Percentiles rank a stretch among this genome's conserved stretches.
These are phyloP conservation scores for Neocucurbitaria cava DNA, from an alignment of 2,329 filamentous ascomycete species.

Conservation along the genomic window DNA sequence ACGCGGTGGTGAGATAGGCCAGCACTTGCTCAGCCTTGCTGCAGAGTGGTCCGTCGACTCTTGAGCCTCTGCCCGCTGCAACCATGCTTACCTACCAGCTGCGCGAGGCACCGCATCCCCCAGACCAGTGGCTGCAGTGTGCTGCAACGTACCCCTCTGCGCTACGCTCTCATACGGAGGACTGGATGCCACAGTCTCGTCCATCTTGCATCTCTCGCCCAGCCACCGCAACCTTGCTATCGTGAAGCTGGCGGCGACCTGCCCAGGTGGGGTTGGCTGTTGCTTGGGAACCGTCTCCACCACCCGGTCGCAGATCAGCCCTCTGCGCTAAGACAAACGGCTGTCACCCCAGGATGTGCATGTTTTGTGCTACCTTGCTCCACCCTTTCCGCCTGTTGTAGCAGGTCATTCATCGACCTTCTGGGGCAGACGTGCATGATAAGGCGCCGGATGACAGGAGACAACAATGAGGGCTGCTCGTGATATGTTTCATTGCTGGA, in stretches of 20 bases:
- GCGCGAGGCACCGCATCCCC: conserved; percentile 10
- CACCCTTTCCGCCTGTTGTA: conserved; percentile 13
- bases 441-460: conserved; percentile 9
- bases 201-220: neutral
- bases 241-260: conserved; percentile 13
- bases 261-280: conserved; percentile 13
- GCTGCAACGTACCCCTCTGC: conserved; percentile 39
- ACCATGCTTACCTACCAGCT: conserved; percentile 17
- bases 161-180: neutral
- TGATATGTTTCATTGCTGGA: neutral
- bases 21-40: conserved; percentile 37
- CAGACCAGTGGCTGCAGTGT: conserved; percentile 26
- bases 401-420: conserved; percentile 10
- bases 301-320: conserved; percentile 26
- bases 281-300: conserved; percentile 14
- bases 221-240: conserved; percentile 8
- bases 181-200: conserved; percentile 15
- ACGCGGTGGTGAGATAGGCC: conserved; percentile 29
- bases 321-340: conserved; percentile 42
- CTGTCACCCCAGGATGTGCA: conserved; percentile 38
- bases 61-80: conserved; percentile 29
- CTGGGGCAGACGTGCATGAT: conserved; percentile 16
- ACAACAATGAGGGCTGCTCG: neutral
- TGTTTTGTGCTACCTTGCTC: conserved; percentile 35
- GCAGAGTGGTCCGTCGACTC: conserved; percentile 20